Evolutionary conservation across 768 basidiomycete genomes (phyloP), one percentile per base, ranked within the genome.

Genomic region (Lentinula sp.): DNA sequence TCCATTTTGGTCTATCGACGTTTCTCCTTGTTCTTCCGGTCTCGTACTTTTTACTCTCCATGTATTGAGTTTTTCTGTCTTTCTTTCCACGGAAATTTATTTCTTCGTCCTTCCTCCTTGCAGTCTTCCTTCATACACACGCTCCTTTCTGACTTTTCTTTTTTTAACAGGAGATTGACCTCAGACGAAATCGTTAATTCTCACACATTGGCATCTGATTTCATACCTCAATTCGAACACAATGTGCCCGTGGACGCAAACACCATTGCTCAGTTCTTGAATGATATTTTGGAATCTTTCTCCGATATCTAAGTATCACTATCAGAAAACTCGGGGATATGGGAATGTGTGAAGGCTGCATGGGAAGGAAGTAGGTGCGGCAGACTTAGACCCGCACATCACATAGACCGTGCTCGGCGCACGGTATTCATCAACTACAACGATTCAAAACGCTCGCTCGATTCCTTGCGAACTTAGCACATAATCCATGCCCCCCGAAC

Each of bases 181-280:
- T 64, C 52, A 12, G 16, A 32, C 33, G 49, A 60, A 67, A 72
- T 41, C 37, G 13, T 23, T 15, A 66, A 67, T 51, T 36, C 50
- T 10, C 20, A 13, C 5, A 8, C 20, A 42, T 68, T 79, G 32
- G 81, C 82, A 6, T 63, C 68, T 28, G 62, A 41, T n/a, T 72
- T 74, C 8, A 56, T 43, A 12, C 68, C 69, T 18, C 64, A 66
- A 16, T 64, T 60, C 36, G 65, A 65, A 46, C 42, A 37, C 12
- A 70, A 66, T 54, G 68, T 81, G 49, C 65, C 68, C 6, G 70
- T 84, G 36, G 75, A 82, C 60, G 71, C 70, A 7, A 58, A 72
- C n/a, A 75, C 78, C 15, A 68, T 84, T n/a, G 69, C 77, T 15
- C 69, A 73, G 23, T 69, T 72, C 10, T 76, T 84, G 35, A 71